Evolutionary conservation across 129 eudicot genomes (phyloP).

Genomic region (Helianthus tuberosus): DNA sequence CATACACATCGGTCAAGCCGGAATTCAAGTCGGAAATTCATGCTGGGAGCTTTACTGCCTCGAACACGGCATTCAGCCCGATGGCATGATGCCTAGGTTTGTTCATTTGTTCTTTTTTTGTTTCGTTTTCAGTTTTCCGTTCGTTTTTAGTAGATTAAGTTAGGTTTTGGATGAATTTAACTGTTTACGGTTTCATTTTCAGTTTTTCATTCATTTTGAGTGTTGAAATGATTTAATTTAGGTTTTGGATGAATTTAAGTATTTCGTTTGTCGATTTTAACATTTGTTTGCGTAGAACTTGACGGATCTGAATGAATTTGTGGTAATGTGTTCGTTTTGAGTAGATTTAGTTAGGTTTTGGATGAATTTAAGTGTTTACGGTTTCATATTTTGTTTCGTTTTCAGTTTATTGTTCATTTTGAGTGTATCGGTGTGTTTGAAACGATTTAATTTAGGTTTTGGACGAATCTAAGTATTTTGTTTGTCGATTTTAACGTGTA

Average conservation of each 20-base stretch:
- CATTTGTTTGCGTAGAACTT: neutral
- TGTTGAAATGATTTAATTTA: neutral
- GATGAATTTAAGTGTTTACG: conserved; percentile 1
- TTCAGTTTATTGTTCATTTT: neutral
- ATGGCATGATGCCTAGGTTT: conserved; percentile 27
- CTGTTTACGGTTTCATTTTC: neutral
- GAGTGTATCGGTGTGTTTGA: neutral
- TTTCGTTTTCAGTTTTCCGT: neutral
- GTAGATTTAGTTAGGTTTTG: neutral
- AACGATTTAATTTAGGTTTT: neutral
- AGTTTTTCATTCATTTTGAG: neutral
- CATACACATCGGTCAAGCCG: conserved; percentile 31
- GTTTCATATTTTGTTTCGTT: neutral
- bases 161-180: conserved; percentile 16
- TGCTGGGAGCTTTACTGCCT: conserved; percentile 34
- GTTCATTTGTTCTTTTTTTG: neutral
- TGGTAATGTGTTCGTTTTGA: neutral
- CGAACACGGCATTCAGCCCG: conserved; percentile 32
- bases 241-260: neutral
- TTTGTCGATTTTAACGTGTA: neutral
- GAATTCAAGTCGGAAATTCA: conserved; percentile 29
- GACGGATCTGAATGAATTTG: conserved; percentile 4
- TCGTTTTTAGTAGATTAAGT: neutral
- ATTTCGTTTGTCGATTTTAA: neutral
- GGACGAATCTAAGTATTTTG: neutral